These are phyloP conservation scores for Daucus carota DNA, from an alignment of 129 eudicot genomes.

Conservation along the genomic window DH1_v3.0 NC_030381.2:38478501-38479000, in stretches of 20 bases:
- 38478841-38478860: slow-evolving; percentile 1
- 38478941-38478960: not conserved
- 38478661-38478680: slow-evolving; percentile 39
- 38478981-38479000: no score
- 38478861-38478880: not conserved
- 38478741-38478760: slow-evolving; percentile 45
- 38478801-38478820: not conserved
- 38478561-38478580: slow-evolving; percentile 45
- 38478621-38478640: slow-evolving; percentile 37
- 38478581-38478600: slow-evolving; percentile 46
- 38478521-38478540: slow-evolving; percentile 49
- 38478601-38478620: slow-evolving; percentile 53
- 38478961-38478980: not conserved
- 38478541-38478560: slow-evolving; percentile 49
- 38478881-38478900: not conserved
- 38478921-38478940: not conserved
- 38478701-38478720: slow-evolving; percentile 42
- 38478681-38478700: slow-evolving; percentile 28
- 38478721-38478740: slow-evolving; percentile 44
- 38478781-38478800: slow-evolving; percentile 20
- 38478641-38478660: slow-evolving; percentile 36
- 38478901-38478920: not conserved
- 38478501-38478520: slow-evolving; percentile 23
- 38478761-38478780: slow-evolving; percentile 61
- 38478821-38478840: not conserved